Percentiles rank a stretch among this genome's conserved stretches.
phyloP scores from a whole-genome alignment of 306 rosid genomes.

The Calophaca sinica region DNA sequence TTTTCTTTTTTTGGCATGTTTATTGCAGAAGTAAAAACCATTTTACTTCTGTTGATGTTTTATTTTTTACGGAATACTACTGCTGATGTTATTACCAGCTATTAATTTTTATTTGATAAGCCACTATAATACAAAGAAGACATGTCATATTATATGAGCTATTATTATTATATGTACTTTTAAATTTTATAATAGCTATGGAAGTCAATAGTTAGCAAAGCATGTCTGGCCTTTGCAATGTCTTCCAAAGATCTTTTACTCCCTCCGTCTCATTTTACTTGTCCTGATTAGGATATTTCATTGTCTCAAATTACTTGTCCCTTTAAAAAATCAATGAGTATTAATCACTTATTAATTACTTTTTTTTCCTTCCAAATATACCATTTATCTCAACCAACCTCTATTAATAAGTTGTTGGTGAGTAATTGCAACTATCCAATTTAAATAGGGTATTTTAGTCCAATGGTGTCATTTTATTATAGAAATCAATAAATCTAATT shows the following conservation, averaged over 20 bases:
- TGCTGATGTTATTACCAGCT: neutral
- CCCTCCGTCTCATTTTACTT: too few species aligned
- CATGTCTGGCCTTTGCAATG: constrained; percentile 12
- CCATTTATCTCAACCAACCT: too few species aligned
- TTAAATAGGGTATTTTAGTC: too few species aligned
- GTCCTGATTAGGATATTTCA: too few species aligned
- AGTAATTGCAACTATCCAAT: too few species aligned
- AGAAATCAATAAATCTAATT: too few species aligned
- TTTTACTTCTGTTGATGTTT: neutral
- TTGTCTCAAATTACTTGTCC: too few species aligned
- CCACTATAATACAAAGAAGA: constrained; percentile 39
- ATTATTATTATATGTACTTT: neutral
- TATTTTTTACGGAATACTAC: neutral
- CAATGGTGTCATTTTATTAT: too few species aligned
- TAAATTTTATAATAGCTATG: neutral
- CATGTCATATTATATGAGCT: constrained; percentile 12
- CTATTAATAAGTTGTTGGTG: too few species aligned
- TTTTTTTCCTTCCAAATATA: too few species aligned
- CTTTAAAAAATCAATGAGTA: too few species aligned
- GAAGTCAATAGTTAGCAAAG: constrained; percentile 33
- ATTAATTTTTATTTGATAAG: constrained; percentile 35
- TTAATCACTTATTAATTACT: too few species aligned
- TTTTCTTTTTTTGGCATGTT: neutral
- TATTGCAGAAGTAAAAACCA: neutral
- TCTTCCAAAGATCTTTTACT: constrained; percentile 24